Conservation (phyloP, 192 early-diverging fungal species). For the Diversispora epigaea region DNA sequence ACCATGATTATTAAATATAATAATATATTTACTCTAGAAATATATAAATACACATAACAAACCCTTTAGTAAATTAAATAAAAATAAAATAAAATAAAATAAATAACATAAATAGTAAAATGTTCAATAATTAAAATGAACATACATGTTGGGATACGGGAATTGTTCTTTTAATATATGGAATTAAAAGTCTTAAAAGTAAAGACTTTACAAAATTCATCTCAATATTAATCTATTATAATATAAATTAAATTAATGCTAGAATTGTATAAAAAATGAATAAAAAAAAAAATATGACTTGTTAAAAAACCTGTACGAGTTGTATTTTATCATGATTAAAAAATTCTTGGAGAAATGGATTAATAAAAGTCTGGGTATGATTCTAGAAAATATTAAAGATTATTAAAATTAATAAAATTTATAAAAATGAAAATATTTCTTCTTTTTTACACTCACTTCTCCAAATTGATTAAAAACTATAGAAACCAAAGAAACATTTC, state of each 20-base stretch:
- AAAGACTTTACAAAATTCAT: slow-evolving; percentile 17
- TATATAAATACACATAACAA: too few relatives aligned
- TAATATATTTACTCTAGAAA: neutral
- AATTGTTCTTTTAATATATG: slow-evolving; percentile 5
- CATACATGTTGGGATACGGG: slow-evolving; percentile 24
- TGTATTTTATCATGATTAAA: slow-evolving; percentile 2
- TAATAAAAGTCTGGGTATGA: neutral
- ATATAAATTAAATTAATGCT: neutral
- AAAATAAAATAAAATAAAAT: too few relatives aligned
- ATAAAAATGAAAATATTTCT: neutral
- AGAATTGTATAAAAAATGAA: neutral
- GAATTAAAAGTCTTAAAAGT: slow-evolving; percentile 27
- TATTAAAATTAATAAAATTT: neutral
- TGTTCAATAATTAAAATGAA: neutral
- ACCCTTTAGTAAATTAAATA: neutral
- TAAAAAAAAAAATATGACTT: neutral
- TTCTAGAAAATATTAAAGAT: neutral
- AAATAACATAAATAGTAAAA: neutral
- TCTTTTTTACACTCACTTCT: neutral
- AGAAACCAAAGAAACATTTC: neutral
- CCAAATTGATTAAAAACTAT: slow-evolving; percentile 20
- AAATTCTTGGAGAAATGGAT: slow-evolving; percentile 4
- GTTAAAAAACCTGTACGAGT: neutral
- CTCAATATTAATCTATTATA: slow-evolving; percentile 4
- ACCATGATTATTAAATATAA: neutral